Percentiles rank a stretch among this genome's conserved stretches.
Conservation (phyloP, 2,329 filamentous ascomycete species). For the Hypoxylon sp. region DNA sequence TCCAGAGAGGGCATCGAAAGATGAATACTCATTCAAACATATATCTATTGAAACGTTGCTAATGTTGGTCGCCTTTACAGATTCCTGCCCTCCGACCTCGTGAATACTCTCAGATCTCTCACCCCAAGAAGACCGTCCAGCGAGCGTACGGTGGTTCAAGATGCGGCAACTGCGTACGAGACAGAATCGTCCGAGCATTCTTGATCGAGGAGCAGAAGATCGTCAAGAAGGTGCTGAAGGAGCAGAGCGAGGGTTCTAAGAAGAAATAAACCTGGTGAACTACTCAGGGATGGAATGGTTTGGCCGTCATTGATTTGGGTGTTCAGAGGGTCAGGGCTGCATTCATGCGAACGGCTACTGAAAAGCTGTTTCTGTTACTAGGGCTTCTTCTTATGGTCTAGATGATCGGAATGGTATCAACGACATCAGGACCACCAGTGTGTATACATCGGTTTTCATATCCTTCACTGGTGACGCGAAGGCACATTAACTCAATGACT, state of each 20-base stretch:
- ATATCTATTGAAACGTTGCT: constrained; percentile 43
- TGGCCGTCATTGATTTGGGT: constrained; percentile 55
- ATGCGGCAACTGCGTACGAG: constrained; percentile 98
- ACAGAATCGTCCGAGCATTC: constrained; percentile 98
- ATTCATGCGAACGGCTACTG: constrained; percentile 50
- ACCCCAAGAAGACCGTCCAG: constrained; percentile 99
- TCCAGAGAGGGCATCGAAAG: neutral
- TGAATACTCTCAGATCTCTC: constrained; percentile 97
- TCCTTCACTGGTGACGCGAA: neutral
- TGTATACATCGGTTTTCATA: constrained; percentile 5
- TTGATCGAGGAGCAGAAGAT: constrained; percentile 99
- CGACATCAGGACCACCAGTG: constrained; percentile 46
- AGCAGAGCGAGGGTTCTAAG: constrained; percentile 83
- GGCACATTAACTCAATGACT: neutral
- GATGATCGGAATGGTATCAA: constrained; percentile 54
- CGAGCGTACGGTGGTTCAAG: constrained; percentile 98
- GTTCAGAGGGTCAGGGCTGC: constrained; percentile 54
- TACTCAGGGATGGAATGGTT: constrained; percentile 52
- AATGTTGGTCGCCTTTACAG: constrained; percentile 60
- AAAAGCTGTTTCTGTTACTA: constrained; percentile 53
- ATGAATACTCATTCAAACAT: neutral
- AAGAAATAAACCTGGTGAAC: constrained; percentile 71
- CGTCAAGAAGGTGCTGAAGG: constrained; percentile 99
- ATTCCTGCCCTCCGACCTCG: constrained; percentile 96
- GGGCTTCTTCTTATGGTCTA: constrained; percentile 53